Percentiles rank a stretch among this genome's conserved stretches.
These are phyloP conservation scores for Carex sylvatica DNA, from an alignment of 202 grass and related monocot species.

Conservation along the genomic window DNA sequence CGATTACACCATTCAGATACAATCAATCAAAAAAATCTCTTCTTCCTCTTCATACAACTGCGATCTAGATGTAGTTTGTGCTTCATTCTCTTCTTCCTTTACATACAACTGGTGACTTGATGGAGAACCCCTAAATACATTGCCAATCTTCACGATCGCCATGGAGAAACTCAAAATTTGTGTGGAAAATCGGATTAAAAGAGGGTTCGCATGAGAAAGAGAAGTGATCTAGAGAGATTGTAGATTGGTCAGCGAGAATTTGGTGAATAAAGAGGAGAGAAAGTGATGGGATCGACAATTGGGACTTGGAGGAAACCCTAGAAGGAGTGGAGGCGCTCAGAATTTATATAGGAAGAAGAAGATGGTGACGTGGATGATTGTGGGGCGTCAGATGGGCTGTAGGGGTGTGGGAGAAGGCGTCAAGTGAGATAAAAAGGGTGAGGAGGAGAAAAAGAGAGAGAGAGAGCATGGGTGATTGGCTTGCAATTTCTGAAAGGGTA, in stretches of 20 bases:
- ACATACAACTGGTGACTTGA: slow-evolving; percentile 13
- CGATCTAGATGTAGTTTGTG: slow-evolving; percentile 20
- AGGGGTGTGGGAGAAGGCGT: background rate
- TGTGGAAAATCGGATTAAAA: slow-evolving; percentile 16
- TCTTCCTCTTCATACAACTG: no score
- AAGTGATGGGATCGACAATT: background rate
- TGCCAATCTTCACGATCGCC: slow-evolving; percentile 61
- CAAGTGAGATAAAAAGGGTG: slow-evolving; percentile 22
- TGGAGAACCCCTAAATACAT: slow-evolving; percentile 15
- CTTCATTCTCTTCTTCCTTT: slow-evolving; percentile 12
- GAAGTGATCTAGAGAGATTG: background rate
- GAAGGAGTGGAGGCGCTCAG: background rate
- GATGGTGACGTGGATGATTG: slow-evolving; percentile 49
- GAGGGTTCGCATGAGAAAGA: background rate
- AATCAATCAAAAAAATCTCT: no score
- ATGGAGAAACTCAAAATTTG: slow-evolving; percentile 32
- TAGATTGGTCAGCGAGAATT: background rate
- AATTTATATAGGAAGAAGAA: slow-evolving; percentile 70
- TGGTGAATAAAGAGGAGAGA: background rate
- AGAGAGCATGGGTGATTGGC: background rate
- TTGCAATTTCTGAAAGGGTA: slow-evolving; percentile 24
- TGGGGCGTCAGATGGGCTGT: slow-evolving; percentile 46
- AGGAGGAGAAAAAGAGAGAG: slow-evolving; percentile 24
- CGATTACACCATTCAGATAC: no score
- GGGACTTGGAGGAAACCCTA: slow-evolving; percentile 56